A percentile compares a stretch with the other conserved stretches of the same genome.
Evolutionary conservation across 2,329 filamentous ascomycete genomes (phyloP).

Genomic region (Aspergillus aculeatus): DNA sequence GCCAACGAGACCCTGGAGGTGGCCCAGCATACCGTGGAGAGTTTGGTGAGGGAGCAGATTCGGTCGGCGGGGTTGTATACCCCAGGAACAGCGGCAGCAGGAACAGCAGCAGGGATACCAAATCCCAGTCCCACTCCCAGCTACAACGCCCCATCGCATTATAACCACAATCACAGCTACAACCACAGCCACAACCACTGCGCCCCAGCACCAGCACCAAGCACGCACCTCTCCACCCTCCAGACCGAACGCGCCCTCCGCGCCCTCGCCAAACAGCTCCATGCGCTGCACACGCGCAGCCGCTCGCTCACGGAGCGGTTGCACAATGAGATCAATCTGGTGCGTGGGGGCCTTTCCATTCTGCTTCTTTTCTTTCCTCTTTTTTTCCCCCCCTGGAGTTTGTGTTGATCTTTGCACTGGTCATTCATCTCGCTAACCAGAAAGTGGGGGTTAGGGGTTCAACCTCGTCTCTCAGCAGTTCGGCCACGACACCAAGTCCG

Average conservation of each 20-base stretch:
- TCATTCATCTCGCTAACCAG: neutral
- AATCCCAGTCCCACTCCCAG: no score
- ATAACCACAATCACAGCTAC: neutral
- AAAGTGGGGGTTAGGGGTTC: conserved; percentile 21
- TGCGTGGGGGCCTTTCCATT: conserved; percentile 2
- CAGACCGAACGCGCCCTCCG: conserved; percentile 11
- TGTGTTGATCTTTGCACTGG: neutral
- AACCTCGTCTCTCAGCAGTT: conserved; percentile 35
- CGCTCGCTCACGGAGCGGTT: conserved; percentile 30
- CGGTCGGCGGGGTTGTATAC: conserved; percentile 14
- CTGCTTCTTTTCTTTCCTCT: neutral
- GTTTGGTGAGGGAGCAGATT: conserved; percentile 22
- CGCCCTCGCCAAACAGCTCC: conserved; percentile 24
- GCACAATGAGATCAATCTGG: conserved; percentile 37
- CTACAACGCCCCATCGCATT: neutral
- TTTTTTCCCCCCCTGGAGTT: no score
- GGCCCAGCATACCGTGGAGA: conserved; percentile 27
- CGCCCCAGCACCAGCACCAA: neutral
- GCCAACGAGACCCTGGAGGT: conserved; percentile 34
- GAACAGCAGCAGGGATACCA: no score
- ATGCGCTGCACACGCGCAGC: conserved; percentile 27
- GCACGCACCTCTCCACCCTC: neutral
- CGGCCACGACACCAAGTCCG: conserved; percentile 21
- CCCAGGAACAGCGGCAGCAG: conserved; percentile 11
- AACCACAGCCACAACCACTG: neutral